These are phyloP conservation scores for Crithidia thermophila DNA, from an alignment of 208 protist genomes.

Conservation along the genomic window DNA sequence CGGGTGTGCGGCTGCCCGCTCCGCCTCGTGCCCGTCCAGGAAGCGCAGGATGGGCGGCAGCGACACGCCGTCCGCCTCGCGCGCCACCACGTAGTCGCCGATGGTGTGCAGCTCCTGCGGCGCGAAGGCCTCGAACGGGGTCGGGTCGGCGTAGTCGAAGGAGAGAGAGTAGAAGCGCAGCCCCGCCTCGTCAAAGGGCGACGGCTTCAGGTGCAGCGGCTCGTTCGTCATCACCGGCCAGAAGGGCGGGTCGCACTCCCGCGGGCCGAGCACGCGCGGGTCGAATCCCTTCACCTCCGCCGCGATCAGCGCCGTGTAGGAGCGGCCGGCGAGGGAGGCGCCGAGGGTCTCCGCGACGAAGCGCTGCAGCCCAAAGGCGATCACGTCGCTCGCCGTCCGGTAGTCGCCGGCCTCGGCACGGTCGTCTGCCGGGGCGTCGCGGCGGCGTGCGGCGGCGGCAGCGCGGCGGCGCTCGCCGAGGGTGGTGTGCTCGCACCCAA, in stretches of 20 bases:
- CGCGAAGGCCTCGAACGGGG: slow-evolving; percentile 55
- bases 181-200: slow-evolving; percentile 30
- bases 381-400: slow-evolving; percentile 26
- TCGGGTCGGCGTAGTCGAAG: slow-evolving; percentile 45
- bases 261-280: slow-evolving; percentile 26
- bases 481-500: neutral
- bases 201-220: slow-evolving; percentile 11
- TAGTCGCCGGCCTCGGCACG: neutral
- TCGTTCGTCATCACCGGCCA: slow-evolving; percentile 15
- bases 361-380: slow-evolving; percentile 39
- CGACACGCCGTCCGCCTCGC: slow-evolving; percentile 13
- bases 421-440: neutral
- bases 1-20: slow-evolving; percentile 1
- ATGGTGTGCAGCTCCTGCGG: slow-evolving; percentile 55
- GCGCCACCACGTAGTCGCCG: slow-evolving; percentile 35
- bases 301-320: slow-evolving; percentile 51
- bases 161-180: slow-evolving; percentile 58
- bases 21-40: slow-evolving; percentile 28
- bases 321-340: slow-evolving; percentile 32
- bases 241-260: slow-evolving; percentile 24
- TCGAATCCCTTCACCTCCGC: slow-evolving; percentile 52
- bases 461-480: slow-evolving; percentile 5
- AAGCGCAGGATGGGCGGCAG: slow-evolving; percentile 64
- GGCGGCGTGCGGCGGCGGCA: slow-evolving; percentile 5
- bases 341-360: slow-evolving; percentile 45